Percentiles rank a stretch among this genome's conserved stretches.
These are phyloP conservation scores for Debaryomycetaceae sp. DNA, from an alignment of 1,139 yeast genomes.

Conservation along the genomic window DNA sequence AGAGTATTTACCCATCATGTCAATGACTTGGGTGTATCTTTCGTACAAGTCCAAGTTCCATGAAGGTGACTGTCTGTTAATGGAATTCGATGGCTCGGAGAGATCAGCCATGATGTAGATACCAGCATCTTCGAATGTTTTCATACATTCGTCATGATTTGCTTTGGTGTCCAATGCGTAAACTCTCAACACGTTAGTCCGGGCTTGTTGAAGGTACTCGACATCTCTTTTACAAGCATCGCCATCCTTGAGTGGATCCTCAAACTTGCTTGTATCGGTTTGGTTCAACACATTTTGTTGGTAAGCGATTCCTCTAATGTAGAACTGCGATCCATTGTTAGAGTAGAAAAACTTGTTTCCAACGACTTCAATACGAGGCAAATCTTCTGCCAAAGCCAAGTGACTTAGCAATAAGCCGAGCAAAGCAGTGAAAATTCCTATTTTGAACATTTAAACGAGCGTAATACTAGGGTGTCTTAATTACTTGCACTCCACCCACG, in stretches of 20 bases:
- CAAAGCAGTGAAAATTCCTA: constrained; percentile 5
- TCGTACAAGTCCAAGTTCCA: constrained; percentile 67
- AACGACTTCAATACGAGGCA: constrained; percentile 53
- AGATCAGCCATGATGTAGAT: constrained; percentile 86
- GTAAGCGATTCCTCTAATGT: constrained; percentile 75
- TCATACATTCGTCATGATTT: constrained; percentile 87
- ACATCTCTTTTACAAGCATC: constrained; percentile 77
- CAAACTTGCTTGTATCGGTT: constrained; percentile 44
- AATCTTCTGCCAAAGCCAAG: constrained; percentile 18
- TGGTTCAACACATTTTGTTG: constrained; percentile 61
- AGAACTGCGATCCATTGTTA: constrained; percentile 77
- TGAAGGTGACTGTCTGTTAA: constrained; percentile 72
- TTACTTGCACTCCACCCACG: background rate
- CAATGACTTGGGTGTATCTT: constrained; percentile 78
- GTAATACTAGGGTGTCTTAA: background rate
- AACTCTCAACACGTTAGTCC: constrained; percentile 70
- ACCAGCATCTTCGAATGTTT: constrained; percentile 81
- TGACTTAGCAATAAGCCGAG: constrained; percentile 6
- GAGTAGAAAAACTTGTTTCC: constrained; percentile 79
- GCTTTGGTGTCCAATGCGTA: constrained; percentile 73
- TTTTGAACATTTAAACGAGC: constrained; percentile 3
- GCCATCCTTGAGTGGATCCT: constrained; percentile 74
- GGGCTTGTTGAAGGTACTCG: constrained; percentile 67
- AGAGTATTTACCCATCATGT: constrained; percentile 76
- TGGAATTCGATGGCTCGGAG: constrained; percentile 72